These are phyloP conservation scores for Claviceps sp. DNA, from an alignment of 2,329 filamentous ascomycete genomes.

Conservation along the genomic window DNA sequence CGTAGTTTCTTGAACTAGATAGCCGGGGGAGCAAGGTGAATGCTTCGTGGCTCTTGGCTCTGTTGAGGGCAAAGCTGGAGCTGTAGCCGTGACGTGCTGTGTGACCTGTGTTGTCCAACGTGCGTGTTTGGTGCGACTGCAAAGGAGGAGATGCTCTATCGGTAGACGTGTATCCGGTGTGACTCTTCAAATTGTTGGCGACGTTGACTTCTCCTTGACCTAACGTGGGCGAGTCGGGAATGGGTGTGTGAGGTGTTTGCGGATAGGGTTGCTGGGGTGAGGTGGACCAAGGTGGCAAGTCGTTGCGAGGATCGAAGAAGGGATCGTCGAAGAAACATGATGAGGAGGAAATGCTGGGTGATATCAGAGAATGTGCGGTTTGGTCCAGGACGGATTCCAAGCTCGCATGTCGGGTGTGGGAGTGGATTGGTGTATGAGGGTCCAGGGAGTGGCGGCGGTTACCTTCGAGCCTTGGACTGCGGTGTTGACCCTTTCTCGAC, in stretches of 20 bases:
- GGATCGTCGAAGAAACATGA: neutral
- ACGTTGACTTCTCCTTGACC: slow-evolving; percentile 1
- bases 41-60: slow-evolving; percentile 9
- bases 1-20: neutral
- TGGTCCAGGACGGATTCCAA: neutral
- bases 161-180: neutral
- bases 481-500: neutral
- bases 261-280: neutral
- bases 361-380: neutral
- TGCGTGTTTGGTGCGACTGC: neutral
- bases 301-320: neutral
- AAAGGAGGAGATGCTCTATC: neutral
- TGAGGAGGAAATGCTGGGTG: neutral
- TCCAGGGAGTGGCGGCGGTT: neutral
- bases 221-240: slow-evolving; percentile 4
- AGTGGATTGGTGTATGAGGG: neutral
- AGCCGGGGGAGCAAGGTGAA: slow-evolving; percentile 12
- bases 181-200: neutral
- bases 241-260: neutral
- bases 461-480: neutral
- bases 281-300: neutral
- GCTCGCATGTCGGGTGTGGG: neutral
- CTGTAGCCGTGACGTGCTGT: slow-evolving; percentile 1
- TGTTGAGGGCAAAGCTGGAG: slow-evolving; percentile 13
- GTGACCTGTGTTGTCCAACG: too few species aligned